These are phyloP conservation scores for Dioszegia aurantiaca DNA, from an alignment of 768 basidiomycete genomes.

Conservation along the genomic window DNA sequence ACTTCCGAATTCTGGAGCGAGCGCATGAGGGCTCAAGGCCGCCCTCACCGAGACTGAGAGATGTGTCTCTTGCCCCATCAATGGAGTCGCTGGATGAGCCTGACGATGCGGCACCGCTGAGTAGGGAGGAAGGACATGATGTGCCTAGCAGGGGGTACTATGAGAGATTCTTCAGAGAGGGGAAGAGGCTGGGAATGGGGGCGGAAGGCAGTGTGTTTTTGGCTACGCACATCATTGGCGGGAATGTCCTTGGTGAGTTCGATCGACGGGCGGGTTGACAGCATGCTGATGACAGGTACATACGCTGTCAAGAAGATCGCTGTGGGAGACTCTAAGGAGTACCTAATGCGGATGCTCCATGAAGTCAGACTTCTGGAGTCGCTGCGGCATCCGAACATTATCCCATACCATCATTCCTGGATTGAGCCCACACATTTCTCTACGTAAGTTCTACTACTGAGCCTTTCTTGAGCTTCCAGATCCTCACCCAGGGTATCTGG, in stretches of 20 bases:
- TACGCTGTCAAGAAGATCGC: slow-evolving; percentile 98
- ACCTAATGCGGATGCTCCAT: slow-evolving; percentile 74
- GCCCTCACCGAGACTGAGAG: slow-evolving; percentile 27
- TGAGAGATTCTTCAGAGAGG: slow-evolving; percentile 86
- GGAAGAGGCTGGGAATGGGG: slow-evolving; percentile 86
- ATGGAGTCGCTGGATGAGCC: slow-evolving; percentile 1
- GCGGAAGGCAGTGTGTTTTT: slow-evolving; percentile 83
- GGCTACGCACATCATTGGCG: slow-evolving; percentile 75
- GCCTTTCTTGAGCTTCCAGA: too few relatives aligned
- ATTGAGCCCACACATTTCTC: slow-evolving; percentile 82
- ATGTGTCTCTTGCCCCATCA: slow-evolving; percentile 1
- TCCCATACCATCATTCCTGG: slow-evolving; percentile 96
- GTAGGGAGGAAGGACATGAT: slow-evolving; percentile 12
- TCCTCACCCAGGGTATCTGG: not conserved
- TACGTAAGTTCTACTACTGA: slow-evolving; percentile 30
- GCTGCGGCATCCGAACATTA: slow-evolving; percentile 85
- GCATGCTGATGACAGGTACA: slow-evolving; percentile 18
- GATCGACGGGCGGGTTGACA: not conserved
- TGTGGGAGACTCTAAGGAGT: slow-evolving; percentile 82
- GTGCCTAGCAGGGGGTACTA: slow-evolving; percentile 81
- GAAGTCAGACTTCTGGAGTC: slow-evolving; percentile 84
- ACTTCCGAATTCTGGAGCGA: slow-evolving; percentile 43
- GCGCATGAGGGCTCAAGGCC: slow-evolving; percentile 46
- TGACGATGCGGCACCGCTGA: not conserved
- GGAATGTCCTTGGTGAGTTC: slow-evolving; percentile 70